Conservation (phyloP, 1,139 yeast species). For the Blastobotrys apis region DNA sequence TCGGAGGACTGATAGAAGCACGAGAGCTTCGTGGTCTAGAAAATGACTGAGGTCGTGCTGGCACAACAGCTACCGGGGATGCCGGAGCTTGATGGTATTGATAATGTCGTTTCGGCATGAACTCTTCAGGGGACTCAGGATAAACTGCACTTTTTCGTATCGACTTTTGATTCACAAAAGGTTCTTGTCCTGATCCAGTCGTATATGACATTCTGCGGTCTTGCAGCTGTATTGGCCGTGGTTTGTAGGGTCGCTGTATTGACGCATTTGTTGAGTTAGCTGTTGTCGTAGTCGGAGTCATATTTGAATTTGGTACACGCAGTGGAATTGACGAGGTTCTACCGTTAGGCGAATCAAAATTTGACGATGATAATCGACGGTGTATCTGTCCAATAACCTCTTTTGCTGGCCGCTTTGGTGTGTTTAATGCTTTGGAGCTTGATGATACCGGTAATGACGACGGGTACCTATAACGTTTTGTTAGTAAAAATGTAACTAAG, state of each 20-base stretch:
- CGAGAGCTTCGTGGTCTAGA: conserved; percentile 12
- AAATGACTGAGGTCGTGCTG: conserved; percentile 11
- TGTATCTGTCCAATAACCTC: conserved; percentile 26
- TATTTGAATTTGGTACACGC: conserved; percentile 8
- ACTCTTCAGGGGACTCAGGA: conserved; percentile 1
- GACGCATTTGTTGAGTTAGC: too few relatives aligned
- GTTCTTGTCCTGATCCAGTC: conserved; percentile 12
- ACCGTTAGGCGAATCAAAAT: conserved; percentile 10
- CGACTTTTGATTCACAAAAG: conserved; percentile 13
- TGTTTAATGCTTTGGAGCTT: conserved; percentile 7
- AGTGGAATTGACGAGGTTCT: conserved; percentile 20
- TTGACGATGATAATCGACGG: conserved; percentile 19
- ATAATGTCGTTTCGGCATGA: conserved; percentile 9
- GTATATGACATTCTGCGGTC: conserved; percentile 9
- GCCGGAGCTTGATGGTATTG: conserved; percentile 12
- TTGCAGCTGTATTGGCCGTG: conserved; percentile 1
- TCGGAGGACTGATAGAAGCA: conserved; percentile 17
- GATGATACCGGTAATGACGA: conserved; percentile 22
- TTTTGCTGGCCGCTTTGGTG: conserved; percentile 21
- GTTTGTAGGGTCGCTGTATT: not conserved
- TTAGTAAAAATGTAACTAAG: too few relatives aligned
- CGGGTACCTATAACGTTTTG: conserved; percentile 14
- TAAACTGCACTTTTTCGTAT: conserved; percentile 9
- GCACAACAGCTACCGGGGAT: conserved; percentile 12
- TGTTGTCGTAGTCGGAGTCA: not conserved